Conservation (phyloP, 2,329 filamentous ascomycete species). For the Penicillium hesseltinei region DNA sequence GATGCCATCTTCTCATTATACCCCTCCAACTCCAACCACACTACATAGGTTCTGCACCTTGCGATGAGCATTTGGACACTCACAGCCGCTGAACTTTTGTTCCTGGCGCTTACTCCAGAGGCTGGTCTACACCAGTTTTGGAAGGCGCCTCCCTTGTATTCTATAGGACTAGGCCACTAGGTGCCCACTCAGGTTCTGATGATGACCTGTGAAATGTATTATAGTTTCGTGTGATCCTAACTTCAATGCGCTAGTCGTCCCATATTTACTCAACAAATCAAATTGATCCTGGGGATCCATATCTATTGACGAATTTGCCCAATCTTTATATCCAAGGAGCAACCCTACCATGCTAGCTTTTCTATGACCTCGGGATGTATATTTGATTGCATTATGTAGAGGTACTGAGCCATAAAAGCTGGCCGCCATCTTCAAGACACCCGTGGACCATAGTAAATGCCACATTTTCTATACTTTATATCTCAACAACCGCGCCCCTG, state of each 20-base stretch:
- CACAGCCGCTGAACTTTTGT: neutral
- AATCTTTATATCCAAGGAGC: neutral
- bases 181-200: constrained; percentile 2
- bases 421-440: too few species aligned
- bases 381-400: neutral
- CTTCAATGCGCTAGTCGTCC: neutral
- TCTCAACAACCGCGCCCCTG: too few species aligned
- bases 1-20: neutral
- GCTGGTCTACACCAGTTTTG: neutral
- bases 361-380: neutral
- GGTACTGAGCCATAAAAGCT: too few species aligned
- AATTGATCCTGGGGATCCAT: neutral
- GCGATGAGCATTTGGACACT: neutral
- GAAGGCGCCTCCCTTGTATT: constrained; percentile 11
- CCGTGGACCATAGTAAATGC: too few species aligned
- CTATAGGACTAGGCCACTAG: constrained; percentile 4
- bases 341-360: neutral
- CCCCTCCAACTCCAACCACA: neutral
- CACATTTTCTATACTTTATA: too few species aligned
- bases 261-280: neutral
- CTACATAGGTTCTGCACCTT: neutral
- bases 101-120: neutral
- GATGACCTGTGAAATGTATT: constrained; percentile 17
- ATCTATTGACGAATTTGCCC: neutral
- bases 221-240: constrained; percentile 12